Conservation (phyloP, 805 yeast genomes). For the Starmerella ratchasimensis region DNA sequence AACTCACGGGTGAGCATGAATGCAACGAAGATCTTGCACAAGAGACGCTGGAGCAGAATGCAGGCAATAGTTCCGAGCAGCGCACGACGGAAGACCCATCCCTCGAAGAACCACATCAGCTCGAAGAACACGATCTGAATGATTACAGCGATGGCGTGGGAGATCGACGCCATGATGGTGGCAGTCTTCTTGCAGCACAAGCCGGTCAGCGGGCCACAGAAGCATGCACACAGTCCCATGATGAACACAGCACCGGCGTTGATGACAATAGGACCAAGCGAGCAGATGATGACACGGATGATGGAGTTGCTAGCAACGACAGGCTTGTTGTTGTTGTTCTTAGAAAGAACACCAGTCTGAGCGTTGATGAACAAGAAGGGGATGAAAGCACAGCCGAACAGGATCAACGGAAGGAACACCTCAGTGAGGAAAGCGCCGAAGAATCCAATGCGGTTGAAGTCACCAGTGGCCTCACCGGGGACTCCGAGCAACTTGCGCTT, state of each 20-base stretch:
- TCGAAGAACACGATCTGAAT: slow-evolving; percentile 78
- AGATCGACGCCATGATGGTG: slow-evolving; percentile 86
- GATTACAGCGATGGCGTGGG: slow-evolving; percentile 89
- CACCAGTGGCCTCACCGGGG: slow-evolving; percentile 51
- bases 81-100: slow-evolving; percentile 78
- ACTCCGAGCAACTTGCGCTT: slow-evolving; percentile 60
- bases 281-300: slow-evolving; percentile 41
- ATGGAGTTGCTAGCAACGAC: slow-evolving; percentile 40
- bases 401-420: slow-evolving; percentile 54
- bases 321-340: slow-evolving; percentile 20
- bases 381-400: slow-evolving; percentile 51
- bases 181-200: slow-evolving; percentile 95
- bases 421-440: slow-evolving; percentile 70
- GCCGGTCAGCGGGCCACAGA: slow-evolving; percentile 92
- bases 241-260: slow-evolving; percentile 73
- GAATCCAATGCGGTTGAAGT: slow-evolving; percentile 62
- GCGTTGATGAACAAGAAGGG: slow-evolving; percentile 75
- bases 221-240: slow-evolving; percentile 76
- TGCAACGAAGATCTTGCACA: slow-evolving; percentile 73
- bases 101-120: slow-evolving; percentile 94
- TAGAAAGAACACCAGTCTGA: slow-evolving; percentile 57
- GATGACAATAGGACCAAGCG: slow-evolving; percentile 82
- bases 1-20: slow-evolving; percentile 82
- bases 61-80: slow-evolving; percentile 73
- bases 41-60: slow-evolving; percentile 73